Evolutionary conservation across 805 yeast species (phyloP).

Genomic region (Monosporozyma unispora): DNA sequence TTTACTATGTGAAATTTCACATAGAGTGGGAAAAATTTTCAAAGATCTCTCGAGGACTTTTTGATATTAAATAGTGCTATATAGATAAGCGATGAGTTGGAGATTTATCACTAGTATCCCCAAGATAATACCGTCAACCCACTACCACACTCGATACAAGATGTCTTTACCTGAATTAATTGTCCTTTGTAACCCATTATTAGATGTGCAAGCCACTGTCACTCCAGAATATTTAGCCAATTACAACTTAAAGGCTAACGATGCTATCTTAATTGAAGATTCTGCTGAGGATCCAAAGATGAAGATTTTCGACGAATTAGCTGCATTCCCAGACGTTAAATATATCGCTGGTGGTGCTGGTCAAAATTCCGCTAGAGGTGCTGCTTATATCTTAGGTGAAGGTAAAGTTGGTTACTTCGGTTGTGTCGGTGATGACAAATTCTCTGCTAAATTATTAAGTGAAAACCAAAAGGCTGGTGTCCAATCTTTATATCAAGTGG

Average conservation of each 20-base stretch:
- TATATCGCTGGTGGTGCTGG: slow-evolving; percentile 98
- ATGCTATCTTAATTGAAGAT: slow-evolving; percentile 65
- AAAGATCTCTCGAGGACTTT: not conserved
- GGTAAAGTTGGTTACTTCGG: slow-evolving; percentile 89
- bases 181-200: slow-evolving; percentile 86
- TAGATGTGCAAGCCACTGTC: slow-evolving; percentile 78
- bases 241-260: slow-evolving; percentile 80
- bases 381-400: slow-evolving; percentile 80
- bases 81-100: not conserved
- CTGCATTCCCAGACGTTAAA: slow-evolving; percentile 50
- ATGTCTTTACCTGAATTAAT: slow-evolving; percentile 37
- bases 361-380: slow-evolving; percentile 98
- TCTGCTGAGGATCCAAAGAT: slow-evolving; percentile 66
- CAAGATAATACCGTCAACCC: not conserved
- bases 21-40: not conserved
- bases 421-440: slow-evolving; percentile 88
- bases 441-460: slow-evolving; percentile 65
- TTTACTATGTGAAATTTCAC: too few relatives aligned
- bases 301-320: slow-evolving; percentile 77
- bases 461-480: slow-evolving; percentile 90
- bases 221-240: slow-evolving; percentile 60
- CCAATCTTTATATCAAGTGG: slow-evolving; percentile 74
- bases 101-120: not conserved
- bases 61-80: not conserved
- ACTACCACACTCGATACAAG: too few relatives aligned